Conservation (phyloP, 202 grass and related monocot species). For the Brachypodium distachyon region DNA sequence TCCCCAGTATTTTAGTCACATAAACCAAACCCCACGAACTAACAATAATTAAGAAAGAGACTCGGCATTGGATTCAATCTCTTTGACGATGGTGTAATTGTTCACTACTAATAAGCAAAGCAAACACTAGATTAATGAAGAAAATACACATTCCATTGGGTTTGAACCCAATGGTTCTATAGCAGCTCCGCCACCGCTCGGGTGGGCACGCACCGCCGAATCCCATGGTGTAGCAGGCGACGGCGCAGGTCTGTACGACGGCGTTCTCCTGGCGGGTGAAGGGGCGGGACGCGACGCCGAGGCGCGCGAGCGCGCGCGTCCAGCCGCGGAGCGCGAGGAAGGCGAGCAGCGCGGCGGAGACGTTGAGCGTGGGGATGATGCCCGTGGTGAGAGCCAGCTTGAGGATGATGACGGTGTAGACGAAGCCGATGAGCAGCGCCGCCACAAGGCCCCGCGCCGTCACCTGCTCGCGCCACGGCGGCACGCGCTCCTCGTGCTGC, state of each 20-base stretch:
- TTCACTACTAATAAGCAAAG: too few relatives aligned
- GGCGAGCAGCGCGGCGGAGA: constrained; percentile 83
- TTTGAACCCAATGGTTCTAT: too few relatives aligned
- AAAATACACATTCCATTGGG: too few relatives aligned
- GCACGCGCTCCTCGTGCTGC: not conserved
- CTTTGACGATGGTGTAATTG: too few relatives aligned
- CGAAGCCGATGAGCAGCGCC: constrained; percentile 39
- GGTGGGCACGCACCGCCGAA: constrained; percentile 17
- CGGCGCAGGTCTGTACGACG: constrained; percentile 68
- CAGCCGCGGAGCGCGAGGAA: constrained; percentile 75
- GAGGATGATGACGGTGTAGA: constrained; percentile 37
- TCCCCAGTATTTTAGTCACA: not conserved
- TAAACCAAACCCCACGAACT: not conserved
- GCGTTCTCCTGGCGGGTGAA: constrained; percentile 47
- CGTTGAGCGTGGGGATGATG: constrained; percentile 71
- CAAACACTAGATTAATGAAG: too few relatives aligned
- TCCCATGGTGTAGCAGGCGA: constrained; percentile 62
- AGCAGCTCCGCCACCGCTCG: too few relatives aligned
- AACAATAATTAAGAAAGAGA: not conserved
- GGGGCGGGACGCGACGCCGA: not conserved
- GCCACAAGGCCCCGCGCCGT: constrained; percentile 33
- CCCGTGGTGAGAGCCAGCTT: constrained; percentile 65
- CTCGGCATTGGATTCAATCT: too few relatives aligned
- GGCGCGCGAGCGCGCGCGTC: constrained; percentile 29
- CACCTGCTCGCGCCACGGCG: constrained; percentile 33